Conservation (phyloP, 805 yeast genomes). For the Nakazawaea laoshanensis region DNA sequence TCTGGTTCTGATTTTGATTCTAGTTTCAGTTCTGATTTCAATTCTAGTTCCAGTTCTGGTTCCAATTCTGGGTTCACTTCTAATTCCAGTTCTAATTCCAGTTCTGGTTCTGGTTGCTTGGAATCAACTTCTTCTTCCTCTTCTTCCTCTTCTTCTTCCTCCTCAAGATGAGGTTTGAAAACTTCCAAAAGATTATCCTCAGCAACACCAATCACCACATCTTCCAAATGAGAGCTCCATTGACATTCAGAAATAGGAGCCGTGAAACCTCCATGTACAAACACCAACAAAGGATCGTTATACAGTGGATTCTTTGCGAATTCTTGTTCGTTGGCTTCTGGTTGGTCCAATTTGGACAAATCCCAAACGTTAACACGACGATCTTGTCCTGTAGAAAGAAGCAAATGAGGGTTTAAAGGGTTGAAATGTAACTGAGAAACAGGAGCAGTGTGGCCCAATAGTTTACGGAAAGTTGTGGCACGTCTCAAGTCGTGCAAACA, state of each 20-base stretch:
- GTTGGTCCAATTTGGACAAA: constrained; percentile 46
- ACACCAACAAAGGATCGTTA: constrained; percentile 69
- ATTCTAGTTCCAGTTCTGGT: too few species aligned
- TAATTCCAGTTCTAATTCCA: too few species aligned
- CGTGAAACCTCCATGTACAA: constrained; percentile 86
- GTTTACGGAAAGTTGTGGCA: constrained; percentile 44
- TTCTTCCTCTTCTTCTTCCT: constrained; percentile 27
- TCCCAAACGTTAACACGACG: constrained; percentile 74
- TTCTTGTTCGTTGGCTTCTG: constrained; percentile 44
- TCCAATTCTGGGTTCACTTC: too few species aligned
- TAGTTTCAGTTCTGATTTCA: too few species aligned
- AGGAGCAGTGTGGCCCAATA: constrained; percentile 58
- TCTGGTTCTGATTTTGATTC: too few species aligned
- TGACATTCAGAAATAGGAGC: constrained; percentile 57
- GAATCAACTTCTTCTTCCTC: constrained; percentile 33
- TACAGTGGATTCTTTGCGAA: constrained; percentile 43
- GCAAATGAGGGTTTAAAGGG: constrained; percentile 36
- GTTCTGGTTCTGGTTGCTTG: too few species aligned
- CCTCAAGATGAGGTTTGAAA: constrained; percentile 58
- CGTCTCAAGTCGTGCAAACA: constrained; percentile 67
- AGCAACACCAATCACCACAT: constrained; percentile 58
- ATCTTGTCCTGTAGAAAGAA: constrained; percentile 54
- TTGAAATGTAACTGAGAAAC: constrained; percentile 51
- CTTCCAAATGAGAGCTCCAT: constrained; percentile 53
- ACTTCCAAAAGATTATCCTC: constrained; percentile 72